Percentiles rank a stretch among this genome's conserved stretches.
Evolutionary conservation across 202 grass and related monocot genomes (phyloP).

Genomic region (Panicum virgatum): DNA sequence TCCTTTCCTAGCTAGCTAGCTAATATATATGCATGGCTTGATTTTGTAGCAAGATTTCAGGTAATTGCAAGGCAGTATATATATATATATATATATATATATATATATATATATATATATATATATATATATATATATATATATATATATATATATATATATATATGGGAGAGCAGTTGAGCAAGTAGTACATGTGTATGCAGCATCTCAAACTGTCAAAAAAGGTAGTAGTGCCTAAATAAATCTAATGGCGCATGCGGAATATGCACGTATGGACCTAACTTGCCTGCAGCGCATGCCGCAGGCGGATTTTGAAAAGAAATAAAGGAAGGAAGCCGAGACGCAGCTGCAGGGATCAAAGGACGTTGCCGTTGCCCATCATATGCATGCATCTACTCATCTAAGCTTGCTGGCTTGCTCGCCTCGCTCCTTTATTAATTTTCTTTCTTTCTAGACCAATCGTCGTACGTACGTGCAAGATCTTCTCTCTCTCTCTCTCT

Average conservation of each 20-base stretch:
- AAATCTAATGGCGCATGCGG: neutral
- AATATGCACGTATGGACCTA: neutral
- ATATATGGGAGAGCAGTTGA: too few species aligned
- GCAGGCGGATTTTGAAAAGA: neutral
- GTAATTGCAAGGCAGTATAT: too few species aligned
- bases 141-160: too few species aligned
- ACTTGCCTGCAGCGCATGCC: neutral
- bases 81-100: too few species aligned
- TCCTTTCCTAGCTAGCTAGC: too few species aligned
- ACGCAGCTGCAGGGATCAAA: neutral
- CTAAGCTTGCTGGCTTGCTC: neutral
- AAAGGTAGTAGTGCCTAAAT: too few species aligned
- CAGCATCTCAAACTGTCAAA: too few species aligned
- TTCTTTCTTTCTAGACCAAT: neutral
- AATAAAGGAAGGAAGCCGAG: neutral
- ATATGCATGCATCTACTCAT: neutral
- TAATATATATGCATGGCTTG: too few species aligned
- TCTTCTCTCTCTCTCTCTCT: neutral
- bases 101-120: too few species aligned
- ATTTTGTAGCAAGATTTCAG: too few species aligned
- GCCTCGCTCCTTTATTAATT: neutral
- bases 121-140: too few species aligned
- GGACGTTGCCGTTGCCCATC: neutral
- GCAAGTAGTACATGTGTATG: too few species aligned
- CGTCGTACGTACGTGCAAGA: neutral